Conservation (phyloP, 23 red algal species). For the Agarophyton chilense region DNA sequence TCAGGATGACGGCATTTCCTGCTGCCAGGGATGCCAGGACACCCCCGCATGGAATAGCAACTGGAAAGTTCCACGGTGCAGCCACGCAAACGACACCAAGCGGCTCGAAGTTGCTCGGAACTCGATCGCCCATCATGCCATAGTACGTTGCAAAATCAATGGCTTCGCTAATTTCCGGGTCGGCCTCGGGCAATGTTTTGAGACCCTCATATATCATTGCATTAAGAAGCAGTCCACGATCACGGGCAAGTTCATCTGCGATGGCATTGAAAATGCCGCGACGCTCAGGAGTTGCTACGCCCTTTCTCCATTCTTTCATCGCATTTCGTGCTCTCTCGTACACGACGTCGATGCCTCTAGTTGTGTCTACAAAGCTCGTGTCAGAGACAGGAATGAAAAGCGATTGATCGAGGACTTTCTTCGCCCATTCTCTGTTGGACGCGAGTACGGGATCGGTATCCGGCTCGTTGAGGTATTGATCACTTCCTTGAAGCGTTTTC, state of each 20-base stretch:
- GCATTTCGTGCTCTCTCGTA: conserved; percentile 26
- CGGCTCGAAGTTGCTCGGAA: conserved; percentile 53
- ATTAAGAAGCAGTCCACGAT: conserved; percentile 50
- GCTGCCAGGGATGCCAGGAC: conserved; percentile 74
- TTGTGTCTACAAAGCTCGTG: conserved; percentile 6
- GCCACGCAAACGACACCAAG: conserved; percentile 75
- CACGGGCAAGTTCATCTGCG: conserved; percentile 31
- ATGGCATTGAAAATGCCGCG: conserved; percentile 7
- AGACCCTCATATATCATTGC: conserved; percentile 54
- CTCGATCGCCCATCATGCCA: conserved; percentile 15
- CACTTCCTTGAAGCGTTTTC: neutral
- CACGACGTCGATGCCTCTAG: neutral
- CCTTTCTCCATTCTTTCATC: conserved; percentile 19
- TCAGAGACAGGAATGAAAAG: conserved; percentile 13
- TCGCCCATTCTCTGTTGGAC: conserved; percentile 47
- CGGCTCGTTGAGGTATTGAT: conserved; percentile 47
- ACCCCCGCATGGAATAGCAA: conserved; percentile 62
- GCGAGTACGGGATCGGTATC: conserved; percentile 55
- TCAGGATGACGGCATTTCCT: conserved; percentile 82
- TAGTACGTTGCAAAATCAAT: conserved; percentile 76
- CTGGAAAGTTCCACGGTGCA: conserved; percentile 91
- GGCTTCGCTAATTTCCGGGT: conserved; percentile 63
- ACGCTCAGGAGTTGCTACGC: neutral
- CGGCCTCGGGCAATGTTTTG: conserved; percentile 55
- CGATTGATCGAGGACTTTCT: conserved; percentile 11